Base-by-base conservation (phyloP, 2,329 filamentous ascomycete genomes). In the Nemania abortiva region DNA sequence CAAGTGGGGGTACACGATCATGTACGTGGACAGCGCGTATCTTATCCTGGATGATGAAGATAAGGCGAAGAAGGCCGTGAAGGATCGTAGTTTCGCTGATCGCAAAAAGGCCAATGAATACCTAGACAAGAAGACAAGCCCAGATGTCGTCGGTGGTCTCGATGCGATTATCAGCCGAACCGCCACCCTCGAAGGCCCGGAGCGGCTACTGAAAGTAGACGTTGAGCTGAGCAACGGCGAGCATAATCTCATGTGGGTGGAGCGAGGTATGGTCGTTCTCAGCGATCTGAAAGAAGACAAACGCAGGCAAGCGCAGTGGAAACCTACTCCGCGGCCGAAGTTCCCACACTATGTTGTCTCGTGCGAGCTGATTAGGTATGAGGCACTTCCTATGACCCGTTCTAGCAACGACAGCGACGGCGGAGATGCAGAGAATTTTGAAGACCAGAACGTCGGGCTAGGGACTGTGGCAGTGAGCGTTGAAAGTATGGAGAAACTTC, bases 281-380 rank as follows among this genome's bases (percentile, higher is more conserved):
- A 39, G 11, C 0, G 55, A 70, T 15, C 65, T 74, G 1, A 66
- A 49, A 0, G 24, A 55, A 2, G 39, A 52, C 1, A 39, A 62
- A 54, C 68, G 56, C n/a, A 34, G 10, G 1, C 62, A 70, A 7
- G 62, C 52, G 58, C 72, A 73, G 54, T 74, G 73, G 73, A 55
- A 66, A 4, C 50, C 57, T 1, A 50, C 13, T 2, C 47, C 50
- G 15, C 54, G 74, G 15, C 72, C 69, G 0, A 72, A 58, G 29
- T n/a, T 75, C 11, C 65, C 56, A 0, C 73, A 73, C 22, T 76
- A 72, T 24, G 54, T 74, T 49, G 75, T 76, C 52, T 65, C 70
- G 18, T 74, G 74, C 68, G 72, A 75, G 22, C 63, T 74, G 49
- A 53, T 73, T 52, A 70, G 47, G 0, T 66, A 62, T 9, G 55